Percentiles rank a stretch among this genome's conserved stretches.
Conservation (phyloP, 1,139 yeast genomes). For the Sugiyamaella novakii region DNA sequence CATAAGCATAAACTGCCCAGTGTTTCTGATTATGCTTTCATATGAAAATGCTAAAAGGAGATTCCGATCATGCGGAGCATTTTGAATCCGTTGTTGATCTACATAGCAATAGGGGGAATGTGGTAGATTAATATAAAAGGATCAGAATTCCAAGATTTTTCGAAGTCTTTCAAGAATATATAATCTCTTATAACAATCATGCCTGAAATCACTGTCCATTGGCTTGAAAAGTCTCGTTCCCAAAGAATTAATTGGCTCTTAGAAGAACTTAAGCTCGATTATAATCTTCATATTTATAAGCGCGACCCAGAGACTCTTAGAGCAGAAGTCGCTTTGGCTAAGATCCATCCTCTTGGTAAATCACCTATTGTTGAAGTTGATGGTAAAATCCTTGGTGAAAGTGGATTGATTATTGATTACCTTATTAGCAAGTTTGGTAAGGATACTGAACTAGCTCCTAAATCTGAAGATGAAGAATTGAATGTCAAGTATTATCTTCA, state of each 20-base stretch:
- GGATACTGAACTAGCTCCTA: constrained; percentile 34
- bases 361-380: constrained; percentile 57
- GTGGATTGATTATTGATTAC: constrained; percentile 53
- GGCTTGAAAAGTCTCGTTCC: constrained; percentile 58
- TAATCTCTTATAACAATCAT: too few species aligned
- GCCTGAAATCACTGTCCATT: constrained; percentile 35
- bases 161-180: too few species aligned
- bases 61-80: neutral
- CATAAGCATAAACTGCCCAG: too few species aligned
- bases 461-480: constrained; percentile 41
- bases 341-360: constrained; percentile 59
- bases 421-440: constrained; percentile 53
- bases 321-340: constrained; percentile 47
- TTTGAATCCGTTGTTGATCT: neutral
- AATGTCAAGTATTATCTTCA: constrained; percentile 56
- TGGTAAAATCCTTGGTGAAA: constrained; percentile 43
- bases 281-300: constrained; percentile 50
- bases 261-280: constrained; percentile 55
- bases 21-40: too few species aligned
- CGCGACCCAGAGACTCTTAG: constrained; percentile 45
- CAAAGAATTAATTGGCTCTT: constrained; percentile 58
- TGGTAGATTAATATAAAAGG: too few species aligned
- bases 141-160: too few species aligned
- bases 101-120: too few species aligned
- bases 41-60: too few species aligned